Percentiles rank a stretch among this genome's conserved stretches.
These are phyloP conservation scores for Carex pumila DNA, from an alignment of 176 grass and related monocot genomes.

Conservation along the genomic window DNA sequence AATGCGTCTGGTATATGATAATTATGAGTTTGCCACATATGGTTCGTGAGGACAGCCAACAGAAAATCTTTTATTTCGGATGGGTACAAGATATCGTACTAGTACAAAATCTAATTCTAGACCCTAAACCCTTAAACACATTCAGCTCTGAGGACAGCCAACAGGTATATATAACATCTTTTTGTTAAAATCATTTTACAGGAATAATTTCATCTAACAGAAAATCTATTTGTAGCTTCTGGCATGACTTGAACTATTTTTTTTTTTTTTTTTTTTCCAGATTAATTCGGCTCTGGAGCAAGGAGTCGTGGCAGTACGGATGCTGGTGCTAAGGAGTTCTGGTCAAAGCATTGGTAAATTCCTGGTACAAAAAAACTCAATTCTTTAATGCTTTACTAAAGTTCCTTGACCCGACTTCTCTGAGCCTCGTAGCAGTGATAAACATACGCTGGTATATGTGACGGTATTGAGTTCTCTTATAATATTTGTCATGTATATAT, in stretches of 20 bases:
- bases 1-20: conserved; percentile 67
- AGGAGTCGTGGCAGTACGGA: conserved; percentile 71
- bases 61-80: too few species aligned
- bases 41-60: conserved; percentile 56
- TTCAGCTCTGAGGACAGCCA: conserved; percentile 66
- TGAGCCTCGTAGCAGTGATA: background rate
- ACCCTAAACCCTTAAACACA: too few species aligned
- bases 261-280: conserved; percentile 31
- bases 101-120: too few species aligned
- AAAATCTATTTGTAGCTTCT: background rate
- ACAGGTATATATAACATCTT: conserved; percentile 37
- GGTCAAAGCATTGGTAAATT: conserved; percentile 62
- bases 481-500: background rate
- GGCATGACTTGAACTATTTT: background rate
- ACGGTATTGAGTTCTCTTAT: background rate
- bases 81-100: too few species aligned
- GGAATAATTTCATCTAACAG: background rate
- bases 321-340: conserved; percentile 63
- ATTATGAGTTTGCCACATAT: conserved; percentile 78
- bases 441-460: background rate
- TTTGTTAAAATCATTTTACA: background rate
- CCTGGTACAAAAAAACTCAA: conserved; percentile 32
- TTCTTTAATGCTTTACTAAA: background rate
- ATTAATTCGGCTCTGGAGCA: conserved; percentile 64
- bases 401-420: background rate